These are phyloP conservation scores for Fusarium ambrosium DNA, from an alignment of 2,329 filamentous ascomycete species.

Conservation along the genomic window DNA sequence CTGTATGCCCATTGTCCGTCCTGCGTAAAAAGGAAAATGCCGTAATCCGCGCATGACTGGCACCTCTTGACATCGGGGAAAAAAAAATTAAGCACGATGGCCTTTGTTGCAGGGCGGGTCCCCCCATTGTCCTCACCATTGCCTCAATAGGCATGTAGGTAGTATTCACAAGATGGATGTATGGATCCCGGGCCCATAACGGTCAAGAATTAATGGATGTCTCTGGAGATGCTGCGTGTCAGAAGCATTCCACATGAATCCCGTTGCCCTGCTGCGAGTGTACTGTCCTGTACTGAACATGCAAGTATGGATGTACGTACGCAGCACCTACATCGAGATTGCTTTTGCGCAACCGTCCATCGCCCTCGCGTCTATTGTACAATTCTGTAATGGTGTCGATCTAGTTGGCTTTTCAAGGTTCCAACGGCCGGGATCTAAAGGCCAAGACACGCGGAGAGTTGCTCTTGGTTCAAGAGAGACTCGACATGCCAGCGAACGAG, in stretches of 20 bases:
- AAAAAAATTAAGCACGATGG: constrained; percentile 9
- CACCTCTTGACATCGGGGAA: constrained; percentile 13
- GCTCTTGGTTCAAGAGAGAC: constrained; percentile 22
- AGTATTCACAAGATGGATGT: not conserved
- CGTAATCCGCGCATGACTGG: constrained; percentile 8
- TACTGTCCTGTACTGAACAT: not conserved
- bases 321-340: constrained; percentile 2
- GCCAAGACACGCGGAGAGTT: constrained; percentile 1
- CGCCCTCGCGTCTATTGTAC: constrained; percentile 11
- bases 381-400: not conserved
- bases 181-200: constrained; percentile 10
- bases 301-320: not conserved
- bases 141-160: not conserved
- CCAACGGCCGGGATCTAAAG: constrained; percentile 39
- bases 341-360: constrained; percentile 18
- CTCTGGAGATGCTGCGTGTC: constrained; percentile 24
- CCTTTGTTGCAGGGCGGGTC: not conserved
- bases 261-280: not conserved
- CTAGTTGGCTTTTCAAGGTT: constrained; percentile 23
- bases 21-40: constrained; percentile 12
- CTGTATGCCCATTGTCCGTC: not conserved
- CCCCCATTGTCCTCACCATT: constrained; percentile 15
- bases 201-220: constrained; percentile 18
- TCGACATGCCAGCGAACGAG: constrained; percentile 25
- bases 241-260: constrained; percentile 12